Evolutionary conservation across 441 rosid species (phyloP).

Genomic region (Daphne laureola): DNA sequence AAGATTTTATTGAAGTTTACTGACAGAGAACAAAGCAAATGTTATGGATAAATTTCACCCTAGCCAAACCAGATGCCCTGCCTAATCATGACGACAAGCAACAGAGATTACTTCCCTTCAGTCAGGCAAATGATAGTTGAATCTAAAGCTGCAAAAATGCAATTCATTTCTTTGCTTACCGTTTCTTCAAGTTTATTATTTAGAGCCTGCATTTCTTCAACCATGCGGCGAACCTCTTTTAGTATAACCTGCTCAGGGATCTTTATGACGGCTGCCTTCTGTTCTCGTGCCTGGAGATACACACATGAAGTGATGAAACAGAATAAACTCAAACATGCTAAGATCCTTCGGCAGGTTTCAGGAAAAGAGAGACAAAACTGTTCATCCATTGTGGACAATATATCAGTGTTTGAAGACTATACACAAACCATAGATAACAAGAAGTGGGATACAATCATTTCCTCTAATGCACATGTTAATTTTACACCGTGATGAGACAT

Average conservation of each 20-base stretch:
- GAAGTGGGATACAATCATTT: too few relatives aligned
- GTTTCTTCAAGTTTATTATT: constrained; percentile 62
- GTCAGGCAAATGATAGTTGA: neutral
- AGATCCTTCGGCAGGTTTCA: neutral
- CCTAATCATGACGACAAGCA: too few relatives aligned
- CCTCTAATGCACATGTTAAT: too few relatives aligned
- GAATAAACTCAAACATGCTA: constrained; percentile 1
- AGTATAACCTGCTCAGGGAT: constrained; percentile 57
- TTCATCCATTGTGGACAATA: neutral
- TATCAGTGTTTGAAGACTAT: neutral
- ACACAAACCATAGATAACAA: neutral
- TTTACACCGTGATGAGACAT: too few relatives aligned
- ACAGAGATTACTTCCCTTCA: too few relatives aligned
- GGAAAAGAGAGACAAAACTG: neutral
- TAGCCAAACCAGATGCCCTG: too few relatives aligned
- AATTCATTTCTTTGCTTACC: constrained; percentile 23
- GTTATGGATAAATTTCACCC: too few relatives aligned
- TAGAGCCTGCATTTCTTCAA: constrained; percentile 73
- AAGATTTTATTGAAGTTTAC: too few relatives aligned
- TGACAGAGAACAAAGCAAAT: too few relatives aligned
- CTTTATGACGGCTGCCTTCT: constrained; percentile 44
- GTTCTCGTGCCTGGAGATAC: constrained; percentile 44
- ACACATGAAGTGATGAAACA: constrained; percentile 12
- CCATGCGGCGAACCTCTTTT: constrained; percentile 79
- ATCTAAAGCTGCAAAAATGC: constrained; percentile 4